Conservation (phyloP, 257 asterid genomes). For the Cinchona pubescens region DNA sequence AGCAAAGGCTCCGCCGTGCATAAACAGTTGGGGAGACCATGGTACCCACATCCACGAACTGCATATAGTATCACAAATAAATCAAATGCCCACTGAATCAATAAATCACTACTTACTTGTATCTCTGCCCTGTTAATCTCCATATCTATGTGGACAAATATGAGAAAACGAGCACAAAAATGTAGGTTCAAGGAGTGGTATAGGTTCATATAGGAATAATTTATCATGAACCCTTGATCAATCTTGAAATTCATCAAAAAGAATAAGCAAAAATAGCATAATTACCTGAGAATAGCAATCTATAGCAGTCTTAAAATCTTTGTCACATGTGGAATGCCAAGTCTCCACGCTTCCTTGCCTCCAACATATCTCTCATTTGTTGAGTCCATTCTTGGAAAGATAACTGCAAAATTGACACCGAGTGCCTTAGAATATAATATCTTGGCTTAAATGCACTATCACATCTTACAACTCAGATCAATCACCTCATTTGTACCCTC, state of each 20-base stretch:
- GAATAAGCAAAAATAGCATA: background rate
- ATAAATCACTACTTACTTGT: background rate
- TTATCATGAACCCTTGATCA: background rate
- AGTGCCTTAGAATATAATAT: conserved; percentile 18
- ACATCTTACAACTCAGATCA: conserved; percentile 16
- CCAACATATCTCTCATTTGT: conserved; percentile 93
- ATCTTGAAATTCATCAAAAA: background rate
- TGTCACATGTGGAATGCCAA: conserved; percentile 93
- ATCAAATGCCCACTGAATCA: background rate
- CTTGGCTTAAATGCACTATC: conserved; percentile 7
- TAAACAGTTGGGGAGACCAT: conserved; percentile 98
- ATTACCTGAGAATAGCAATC: conserved; percentile 87
- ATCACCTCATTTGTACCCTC: conserved; percentile 91
- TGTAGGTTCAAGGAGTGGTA: background rate
- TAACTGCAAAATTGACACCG: conserved; percentile 43
- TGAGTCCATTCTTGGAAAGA: conserved; percentile 99
- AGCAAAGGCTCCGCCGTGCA: conserved; percentile 85
- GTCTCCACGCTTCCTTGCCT: conserved; percentile 94
- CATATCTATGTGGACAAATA: background rate
- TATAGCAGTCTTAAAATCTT: conserved; percentile 83
- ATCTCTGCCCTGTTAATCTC: background rate
- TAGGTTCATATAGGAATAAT: background rate
- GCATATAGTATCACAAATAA: conserved; percentile 19
- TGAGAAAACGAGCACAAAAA: background rate
- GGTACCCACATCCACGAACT: conserved; percentile 95